These are phyloP conservation scores for Breviolum minutum DNA, from an alignment of 73 alveolate genomes.

Conservation along the genomic window DNA sequence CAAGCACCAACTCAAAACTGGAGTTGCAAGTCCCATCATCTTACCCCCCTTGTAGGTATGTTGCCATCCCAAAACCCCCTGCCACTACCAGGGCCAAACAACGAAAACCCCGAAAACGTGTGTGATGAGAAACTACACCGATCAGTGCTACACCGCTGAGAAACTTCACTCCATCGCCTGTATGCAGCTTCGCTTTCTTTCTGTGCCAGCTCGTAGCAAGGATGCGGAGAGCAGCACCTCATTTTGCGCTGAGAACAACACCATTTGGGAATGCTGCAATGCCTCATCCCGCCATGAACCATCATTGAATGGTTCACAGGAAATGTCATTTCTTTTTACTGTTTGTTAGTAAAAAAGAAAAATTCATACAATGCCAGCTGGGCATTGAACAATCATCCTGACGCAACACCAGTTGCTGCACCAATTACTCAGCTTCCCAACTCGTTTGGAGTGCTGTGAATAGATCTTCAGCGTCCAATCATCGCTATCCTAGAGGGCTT, in stretches of 20 bases:
- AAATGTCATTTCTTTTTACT: not conserved
- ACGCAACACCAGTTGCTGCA: not conserved
- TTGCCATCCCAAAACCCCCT: no score
- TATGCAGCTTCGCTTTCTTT: not conserved
- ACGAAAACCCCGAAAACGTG: no score
- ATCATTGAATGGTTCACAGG: not conserved
- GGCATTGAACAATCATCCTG: not conserved
- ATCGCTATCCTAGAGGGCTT: not conserved
- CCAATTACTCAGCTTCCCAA: not conserved
- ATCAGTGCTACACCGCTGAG: no score
- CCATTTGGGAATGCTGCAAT: not conserved
- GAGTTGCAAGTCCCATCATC: no score
- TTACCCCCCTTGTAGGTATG: no score
- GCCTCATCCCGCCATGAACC: not conserved
- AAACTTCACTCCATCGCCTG: no score
- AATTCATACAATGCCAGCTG: not conserved
- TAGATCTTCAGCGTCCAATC: slow-evolving; percentile 1
- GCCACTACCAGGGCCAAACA: no score
- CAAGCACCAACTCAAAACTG: no score
- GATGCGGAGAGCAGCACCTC: not conserved
- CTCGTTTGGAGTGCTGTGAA: slow-evolving; percentile 7
- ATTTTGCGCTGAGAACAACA: not conserved
- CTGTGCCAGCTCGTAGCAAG: not conserved
- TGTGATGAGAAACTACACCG: no score
- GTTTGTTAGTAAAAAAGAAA: not conserved